These are phyloP conservation scores for Coemansia sp. DNA, from an alignment of 192 early-diverging fungal species.

Conservation along the genomic window DNA sequence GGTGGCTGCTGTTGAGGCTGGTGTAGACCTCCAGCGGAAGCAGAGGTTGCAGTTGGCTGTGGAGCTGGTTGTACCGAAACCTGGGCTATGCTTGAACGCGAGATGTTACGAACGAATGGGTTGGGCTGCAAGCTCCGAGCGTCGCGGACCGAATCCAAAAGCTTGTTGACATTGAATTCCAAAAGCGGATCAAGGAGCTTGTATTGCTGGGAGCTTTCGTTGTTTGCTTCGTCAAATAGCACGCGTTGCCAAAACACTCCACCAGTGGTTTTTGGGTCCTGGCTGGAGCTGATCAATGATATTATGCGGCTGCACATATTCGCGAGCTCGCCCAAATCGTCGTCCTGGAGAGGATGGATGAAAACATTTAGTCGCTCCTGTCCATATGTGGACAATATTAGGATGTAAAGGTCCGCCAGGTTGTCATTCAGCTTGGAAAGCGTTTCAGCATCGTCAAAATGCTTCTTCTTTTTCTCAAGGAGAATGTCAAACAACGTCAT, in stretches of 20 bases:
- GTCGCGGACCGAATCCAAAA: conserved; percentile 40
- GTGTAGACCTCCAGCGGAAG: neutral
- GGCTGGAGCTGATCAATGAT: neutral
- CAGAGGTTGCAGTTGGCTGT: conserved; percentile 1
- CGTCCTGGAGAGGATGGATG: conserved; percentile 1
- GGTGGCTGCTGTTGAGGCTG: neutral
- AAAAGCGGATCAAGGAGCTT: conserved; percentile 51
- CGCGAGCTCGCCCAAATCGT: conserved; percentile 1
- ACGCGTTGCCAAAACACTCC: conserved; percentile 37
- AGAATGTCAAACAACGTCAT: conserved; percentile 23
- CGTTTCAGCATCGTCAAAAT: conserved; percentile 9
- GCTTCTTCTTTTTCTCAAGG: conserved; percentile 41
- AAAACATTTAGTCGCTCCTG: conserved; percentile 3
- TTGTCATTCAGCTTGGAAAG: conserved; percentile 26
- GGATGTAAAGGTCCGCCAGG: conserved; percentile 36
- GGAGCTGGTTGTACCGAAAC: conserved; percentile 4
- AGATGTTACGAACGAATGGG: conserved; percentile 12
- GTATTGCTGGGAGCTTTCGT: conserved; percentile 51
- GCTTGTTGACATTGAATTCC: conserved; percentile 49
- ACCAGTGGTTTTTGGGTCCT: conserved; percentile 8
- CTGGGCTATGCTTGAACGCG: neutral
- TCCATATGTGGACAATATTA: conserved; percentile 33
- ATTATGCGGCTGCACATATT: neutral
- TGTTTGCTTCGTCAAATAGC: conserved; percentile 38
- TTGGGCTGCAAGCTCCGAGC: conserved; percentile 21